phyloP scores from a whole-genome alignment of 2,329 filamentous ascomycete genomes.

The Colletotrichum kahawae region DNA sequence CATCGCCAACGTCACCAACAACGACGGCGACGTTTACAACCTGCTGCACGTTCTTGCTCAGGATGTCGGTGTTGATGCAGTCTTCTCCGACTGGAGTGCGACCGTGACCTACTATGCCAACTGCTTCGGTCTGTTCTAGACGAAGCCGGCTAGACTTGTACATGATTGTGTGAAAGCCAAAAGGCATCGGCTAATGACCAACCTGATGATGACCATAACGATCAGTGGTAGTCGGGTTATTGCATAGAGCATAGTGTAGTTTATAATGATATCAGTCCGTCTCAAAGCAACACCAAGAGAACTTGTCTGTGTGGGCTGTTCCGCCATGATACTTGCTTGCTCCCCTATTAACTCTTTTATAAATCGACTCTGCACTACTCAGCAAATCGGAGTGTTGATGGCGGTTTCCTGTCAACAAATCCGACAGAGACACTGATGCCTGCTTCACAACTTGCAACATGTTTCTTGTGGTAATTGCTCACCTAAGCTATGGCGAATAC shows the following conservation, averaged over 20 bases:
- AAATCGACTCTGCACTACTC: rapidly evolving
- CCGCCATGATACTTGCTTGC: neutral
- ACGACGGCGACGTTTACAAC: conserved; percentile 70
- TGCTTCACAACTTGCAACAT: neutral
- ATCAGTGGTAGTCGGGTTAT: neutral
- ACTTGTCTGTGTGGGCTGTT: neutral
- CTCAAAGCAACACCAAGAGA: neutral
- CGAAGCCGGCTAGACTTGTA: neutral
- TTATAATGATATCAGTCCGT: neutral
- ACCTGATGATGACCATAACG: neutral
- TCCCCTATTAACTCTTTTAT: rapidly evolving
- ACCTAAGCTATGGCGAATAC: neutral
- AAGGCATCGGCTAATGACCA: neutral
- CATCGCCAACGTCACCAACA: conserved; percentile 58
- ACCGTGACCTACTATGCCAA: conserved; percentile 76
- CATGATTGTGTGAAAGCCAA: neutral
- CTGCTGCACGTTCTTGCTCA: conserved; percentile 68
- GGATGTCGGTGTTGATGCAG: conserved; percentile 63
- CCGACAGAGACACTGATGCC: too few relatives aligned
- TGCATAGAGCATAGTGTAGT: neutral
- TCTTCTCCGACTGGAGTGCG: conserved; percentile 74
- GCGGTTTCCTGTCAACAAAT: too few relatives aligned
- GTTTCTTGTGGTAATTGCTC: rapidly evolving
- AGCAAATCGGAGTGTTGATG: neutral
- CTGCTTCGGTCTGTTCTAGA: conserved; percentile 56